Conservation (phyloP, 1,284 basidiomycete species). For the Wallemia hederae region DNA sequence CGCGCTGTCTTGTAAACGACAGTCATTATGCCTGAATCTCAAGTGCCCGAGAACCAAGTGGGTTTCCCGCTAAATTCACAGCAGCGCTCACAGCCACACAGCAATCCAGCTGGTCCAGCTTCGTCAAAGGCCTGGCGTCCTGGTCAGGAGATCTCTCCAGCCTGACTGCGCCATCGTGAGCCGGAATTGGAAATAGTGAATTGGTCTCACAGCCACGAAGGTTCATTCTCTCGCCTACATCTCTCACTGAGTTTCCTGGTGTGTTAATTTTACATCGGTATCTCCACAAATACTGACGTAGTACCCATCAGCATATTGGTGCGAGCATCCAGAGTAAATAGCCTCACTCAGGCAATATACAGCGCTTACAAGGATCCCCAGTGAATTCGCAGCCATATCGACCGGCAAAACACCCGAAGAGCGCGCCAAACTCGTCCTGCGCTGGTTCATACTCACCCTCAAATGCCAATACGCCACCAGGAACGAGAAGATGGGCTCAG, state of each 20-base stretch:
- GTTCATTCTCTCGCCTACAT: conserved; percentile 58
- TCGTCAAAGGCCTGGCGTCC: conserved; percentile 53
- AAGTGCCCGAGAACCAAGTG: not conserved
- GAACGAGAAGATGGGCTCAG: conserved; percentile 74
- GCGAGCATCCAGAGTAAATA: conserved; percentile 26
- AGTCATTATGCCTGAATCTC: too few relatives aligned
- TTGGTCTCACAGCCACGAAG: conserved; percentile 14
- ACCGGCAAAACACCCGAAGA: conserved; percentile 40
- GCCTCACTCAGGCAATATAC: not conserved
- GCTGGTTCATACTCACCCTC: conserved; percentile 78
- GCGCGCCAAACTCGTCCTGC: conserved; percentile 41
- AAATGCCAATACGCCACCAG: conserved; percentile 50
- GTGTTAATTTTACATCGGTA: conserved; percentile 9
- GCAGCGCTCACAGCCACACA: conserved; percentile 38
- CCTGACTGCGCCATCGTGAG: conserved; percentile 54
- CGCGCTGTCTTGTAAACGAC: too few relatives aligned
- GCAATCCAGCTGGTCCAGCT: conserved; percentile 42
- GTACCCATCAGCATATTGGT: conserved; percentile 46
- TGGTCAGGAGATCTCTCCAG: conserved; percentile 76
- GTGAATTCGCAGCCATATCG: conserved; percentile 52
- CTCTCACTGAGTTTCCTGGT: conserved; percentile 49
- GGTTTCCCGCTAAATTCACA: conserved; percentile 3
- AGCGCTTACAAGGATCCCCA: conserved; percentile 19
- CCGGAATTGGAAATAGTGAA: conserved; percentile 14
- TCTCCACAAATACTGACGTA: not conserved